phyloP scores from a whole-genome alignment of 2,329 filamentous ascomycete species.

The Claviceps sp. region DNA sequence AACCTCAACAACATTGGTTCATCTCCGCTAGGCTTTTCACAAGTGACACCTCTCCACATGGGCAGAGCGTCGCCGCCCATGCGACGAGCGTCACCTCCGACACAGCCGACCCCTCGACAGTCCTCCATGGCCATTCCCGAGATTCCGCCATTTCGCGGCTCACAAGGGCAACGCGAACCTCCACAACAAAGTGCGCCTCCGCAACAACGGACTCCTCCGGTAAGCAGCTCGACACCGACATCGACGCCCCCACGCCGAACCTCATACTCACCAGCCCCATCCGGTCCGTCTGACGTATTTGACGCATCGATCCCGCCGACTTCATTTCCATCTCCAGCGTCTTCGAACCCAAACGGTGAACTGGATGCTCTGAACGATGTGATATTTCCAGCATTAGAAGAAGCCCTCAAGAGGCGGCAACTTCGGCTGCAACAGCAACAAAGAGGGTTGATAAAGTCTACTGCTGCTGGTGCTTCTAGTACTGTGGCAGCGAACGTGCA shows the following conservation, averaged over 20 bases:
- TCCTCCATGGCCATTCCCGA: constrained; percentile 34
- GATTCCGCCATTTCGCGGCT: constrained; percentile 40
- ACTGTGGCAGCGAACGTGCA: constrained; percentile 49
- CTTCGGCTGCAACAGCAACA: constrained; percentile 43
- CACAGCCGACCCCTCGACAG: constrained; percentile 18
- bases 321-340: constrained; percentile 43
- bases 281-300: not conserved
- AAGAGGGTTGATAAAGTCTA: constrained; percentile 18
- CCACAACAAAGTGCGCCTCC: constrained; percentile 15
- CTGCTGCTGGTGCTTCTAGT: constrained; percentile 14
- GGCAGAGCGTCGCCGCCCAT: constrained; percentile 11
- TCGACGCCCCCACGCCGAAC: constrained; percentile 9
- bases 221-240: constrained; percentile 7
- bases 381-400: constrained; percentile 82
- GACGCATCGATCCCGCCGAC: constrained; percentile 25
- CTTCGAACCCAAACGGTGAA: constrained; percentile 49
- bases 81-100: constrained; percentile 9
- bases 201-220: constrained; percentile 10
- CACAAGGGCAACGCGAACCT: constrained; percentile 16
- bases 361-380: constrained; percentile 82
- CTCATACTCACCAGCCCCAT: constrained; percentile 17
- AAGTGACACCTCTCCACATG: not conserved
- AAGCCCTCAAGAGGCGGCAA: constrained; percentile 71
- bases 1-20: constrained; percentile 26
- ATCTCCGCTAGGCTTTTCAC: constrained; percentile 1